Evolutionary conservation across 352 stramenopile species (phyloP).

Genomic region (Pythium phragmitis): DNA sequence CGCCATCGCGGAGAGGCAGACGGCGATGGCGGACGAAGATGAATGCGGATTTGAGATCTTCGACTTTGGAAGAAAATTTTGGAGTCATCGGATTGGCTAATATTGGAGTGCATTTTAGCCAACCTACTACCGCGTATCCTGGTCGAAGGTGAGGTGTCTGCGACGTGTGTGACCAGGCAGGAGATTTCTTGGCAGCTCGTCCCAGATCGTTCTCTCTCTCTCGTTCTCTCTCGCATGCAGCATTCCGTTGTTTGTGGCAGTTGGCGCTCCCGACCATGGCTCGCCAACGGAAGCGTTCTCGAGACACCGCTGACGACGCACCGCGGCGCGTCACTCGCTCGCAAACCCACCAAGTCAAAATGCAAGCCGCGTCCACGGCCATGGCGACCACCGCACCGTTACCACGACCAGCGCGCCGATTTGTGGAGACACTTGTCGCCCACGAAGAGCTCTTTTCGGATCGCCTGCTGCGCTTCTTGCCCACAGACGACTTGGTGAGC

Average conservation of each 20-base stretch:
- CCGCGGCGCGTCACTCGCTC: neutral
- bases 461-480: conserved; percentile 1
- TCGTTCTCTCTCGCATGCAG: neutral
- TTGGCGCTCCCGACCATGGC: neutral
- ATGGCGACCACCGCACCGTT: neutral
- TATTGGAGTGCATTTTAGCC: neutral
- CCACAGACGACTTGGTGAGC: neutral
- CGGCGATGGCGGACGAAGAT: neutral
- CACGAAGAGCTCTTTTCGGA: conserved; percentile 6
- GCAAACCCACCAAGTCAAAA: neutral
- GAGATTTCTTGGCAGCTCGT: neutral
- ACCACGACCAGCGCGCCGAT: neutral
- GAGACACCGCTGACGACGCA: no score
- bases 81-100: neutral
- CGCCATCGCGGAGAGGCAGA: neutral
- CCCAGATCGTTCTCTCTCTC: neutral
- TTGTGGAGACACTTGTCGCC: neutral
- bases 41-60: neutral
- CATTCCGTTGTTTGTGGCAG: neutral
- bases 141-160: conserved; percentile 3
- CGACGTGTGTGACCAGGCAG: neutral
- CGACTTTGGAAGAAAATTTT: neutral
- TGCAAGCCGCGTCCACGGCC: neutral
- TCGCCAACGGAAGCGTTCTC: neutral
- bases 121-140: neutral